phyloP scores from a whole-genome alignment of 2,329 filamentous ascomycete genomes.

The Tolypocladium endophyticum region DNA sequence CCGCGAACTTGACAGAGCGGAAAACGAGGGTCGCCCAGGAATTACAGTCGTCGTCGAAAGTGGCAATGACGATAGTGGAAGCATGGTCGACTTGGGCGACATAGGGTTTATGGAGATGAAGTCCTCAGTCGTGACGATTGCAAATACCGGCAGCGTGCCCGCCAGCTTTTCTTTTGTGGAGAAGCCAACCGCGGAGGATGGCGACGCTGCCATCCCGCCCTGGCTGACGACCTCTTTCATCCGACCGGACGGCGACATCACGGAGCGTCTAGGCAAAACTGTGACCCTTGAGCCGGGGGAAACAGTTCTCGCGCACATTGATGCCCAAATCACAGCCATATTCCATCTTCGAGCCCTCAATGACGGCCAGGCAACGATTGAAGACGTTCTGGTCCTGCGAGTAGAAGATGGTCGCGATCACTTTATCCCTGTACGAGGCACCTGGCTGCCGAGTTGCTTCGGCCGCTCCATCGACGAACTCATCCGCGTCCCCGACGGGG shows the following conservation, averaged over 20 bases:
- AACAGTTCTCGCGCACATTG: constrained; percentile 59
- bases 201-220: constrained; percentile 29
- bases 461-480: constrained; percentile 82
- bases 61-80: constrained; percentile 30
- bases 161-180: constrained; percentile 76
- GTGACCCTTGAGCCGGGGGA: constrained; percentile 78
- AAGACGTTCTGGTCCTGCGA: constrained; percentile 80
- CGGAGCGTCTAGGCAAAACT: constrained; percentile 26
- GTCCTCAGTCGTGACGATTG: constrained; percentile 64
- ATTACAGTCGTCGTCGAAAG: constrained; percentile 74
- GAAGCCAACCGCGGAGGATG: constrained; percentile 43
- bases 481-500: constrained; percentile 72
- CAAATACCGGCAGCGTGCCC: constrained; percentile 78
- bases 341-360: constrained; percentile 62
- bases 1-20: constrained; percentile 75
- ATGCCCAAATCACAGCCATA: constrained; percentile 54
- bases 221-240: constrained; percentile 68
- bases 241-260: constrained; percentile 21
- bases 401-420: constrained; percentile 80
- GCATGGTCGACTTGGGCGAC: constrained; percentile 66
- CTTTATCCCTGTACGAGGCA: constrained; percentile 71
- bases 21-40: constrained; percentile 79
- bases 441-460: constrained; percentile 74
- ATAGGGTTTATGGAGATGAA: constrained; percentile 59
- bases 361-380: constrained; percentile 51